Evolutionary conservation across 108 stramenopile genomes (phyloP).

Genomic region (Cyclotella choctawhatcheeana): DNA sequence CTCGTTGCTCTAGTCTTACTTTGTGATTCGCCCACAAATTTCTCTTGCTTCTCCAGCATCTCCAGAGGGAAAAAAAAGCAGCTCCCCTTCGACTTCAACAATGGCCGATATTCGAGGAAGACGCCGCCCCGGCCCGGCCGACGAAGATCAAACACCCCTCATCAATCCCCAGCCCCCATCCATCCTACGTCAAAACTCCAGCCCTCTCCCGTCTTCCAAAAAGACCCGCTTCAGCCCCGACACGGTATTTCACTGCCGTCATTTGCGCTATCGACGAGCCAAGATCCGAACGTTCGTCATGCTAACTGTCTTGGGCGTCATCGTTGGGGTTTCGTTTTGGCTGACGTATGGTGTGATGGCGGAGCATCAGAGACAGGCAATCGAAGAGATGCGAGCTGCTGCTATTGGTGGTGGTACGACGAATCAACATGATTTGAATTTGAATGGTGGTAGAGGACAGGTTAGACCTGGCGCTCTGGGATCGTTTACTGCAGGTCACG

Average conservation of each 20-base stretch:
- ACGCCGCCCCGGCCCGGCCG: no score
- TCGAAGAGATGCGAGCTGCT: background rate
- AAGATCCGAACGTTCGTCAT: background rate
- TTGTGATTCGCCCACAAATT: no score
- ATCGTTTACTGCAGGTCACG: background rate
- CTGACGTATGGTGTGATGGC: background rate
- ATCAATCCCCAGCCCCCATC: background rate
- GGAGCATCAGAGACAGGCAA: background rate
- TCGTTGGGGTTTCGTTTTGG: background rate
- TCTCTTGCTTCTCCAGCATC: no score
- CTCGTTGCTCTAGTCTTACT: no score
- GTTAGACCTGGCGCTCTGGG: conserved; percentile 2
- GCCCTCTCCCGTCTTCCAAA: background rate
- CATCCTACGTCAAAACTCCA: background rate
- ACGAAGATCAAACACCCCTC: no score
- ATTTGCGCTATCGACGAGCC: conserved; percentile 8
- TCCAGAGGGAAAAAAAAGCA: no score
- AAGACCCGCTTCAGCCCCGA: background rate
- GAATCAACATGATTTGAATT: background rate
- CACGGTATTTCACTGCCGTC: conserved; percentile 2
- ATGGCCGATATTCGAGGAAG: no score
- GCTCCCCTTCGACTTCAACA: no score
- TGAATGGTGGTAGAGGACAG: background rate
- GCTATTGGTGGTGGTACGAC: background rate
- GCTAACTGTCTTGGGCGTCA: background rate